These are phyloP conservation scores for Xylariaceae sp. DNA, from an alignment of 2,329 filamentous ascomycete genomes.

Conservation along the genomic window DNA sequence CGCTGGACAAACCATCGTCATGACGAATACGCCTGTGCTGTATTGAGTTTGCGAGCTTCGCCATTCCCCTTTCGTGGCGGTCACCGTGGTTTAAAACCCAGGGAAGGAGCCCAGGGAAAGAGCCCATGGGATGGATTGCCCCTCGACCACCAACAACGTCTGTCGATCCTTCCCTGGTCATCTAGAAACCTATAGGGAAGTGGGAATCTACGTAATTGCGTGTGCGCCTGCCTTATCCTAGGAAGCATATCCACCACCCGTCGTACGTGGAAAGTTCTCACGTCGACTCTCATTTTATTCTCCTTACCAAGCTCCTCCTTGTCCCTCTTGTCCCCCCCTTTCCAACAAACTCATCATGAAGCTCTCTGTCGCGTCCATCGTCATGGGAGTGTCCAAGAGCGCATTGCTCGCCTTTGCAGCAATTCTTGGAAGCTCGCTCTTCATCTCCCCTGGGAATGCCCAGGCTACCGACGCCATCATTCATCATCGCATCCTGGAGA, in stretches of 20 bases:
- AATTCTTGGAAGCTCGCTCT: background rate
- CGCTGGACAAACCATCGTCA: background rate
- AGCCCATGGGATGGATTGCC: background rate
- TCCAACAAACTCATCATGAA: background rate
- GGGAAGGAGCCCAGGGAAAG: background rate
- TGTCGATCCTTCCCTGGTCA: background rate
- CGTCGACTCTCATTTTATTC: background rate
- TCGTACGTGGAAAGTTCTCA: background rate
- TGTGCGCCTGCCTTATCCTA: background rate
- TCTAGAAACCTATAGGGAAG: no score
- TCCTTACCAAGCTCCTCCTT: background rate
- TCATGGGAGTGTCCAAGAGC: background rate
- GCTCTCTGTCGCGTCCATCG: background rate
- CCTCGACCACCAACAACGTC: no score
- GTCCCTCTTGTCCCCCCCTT: background rate
- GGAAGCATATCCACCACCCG: background rate
- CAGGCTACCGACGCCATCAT: background rate
- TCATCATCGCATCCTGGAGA: constrained; percentile 13
- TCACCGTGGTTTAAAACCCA: background rate
- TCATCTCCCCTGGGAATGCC: background rate
- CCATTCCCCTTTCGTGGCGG: background rate
- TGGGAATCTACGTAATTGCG: background rate
- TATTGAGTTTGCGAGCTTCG: no score
- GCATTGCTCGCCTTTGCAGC: background rate
- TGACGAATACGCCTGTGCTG: background rate